Evolutionary conservation across 805 yeast species (phyloP).

Genomic region (Saccharomycopsis olivae): DNA sequence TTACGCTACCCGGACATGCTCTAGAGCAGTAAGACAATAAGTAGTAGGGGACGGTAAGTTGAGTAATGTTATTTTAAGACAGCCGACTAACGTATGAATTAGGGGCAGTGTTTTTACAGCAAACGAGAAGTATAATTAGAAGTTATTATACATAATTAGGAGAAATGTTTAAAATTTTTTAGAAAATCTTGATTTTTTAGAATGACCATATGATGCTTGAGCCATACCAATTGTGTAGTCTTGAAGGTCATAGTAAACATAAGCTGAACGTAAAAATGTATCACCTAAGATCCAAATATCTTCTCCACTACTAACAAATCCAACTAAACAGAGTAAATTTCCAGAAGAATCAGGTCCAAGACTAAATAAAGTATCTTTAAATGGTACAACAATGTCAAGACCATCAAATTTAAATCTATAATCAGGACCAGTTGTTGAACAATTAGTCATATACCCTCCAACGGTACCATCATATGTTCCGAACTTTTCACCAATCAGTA

Average conservation of each 20-base stretch:
- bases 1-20: too few relatives aligned
- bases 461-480: slow-evolving; percentile 27
- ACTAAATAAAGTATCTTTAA: slow-evolving; percentile 24
- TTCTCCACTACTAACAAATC: slow-evolving; percentile 1
- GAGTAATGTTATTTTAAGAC: too few relatives aligned
- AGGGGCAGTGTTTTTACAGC: too few relatives aligned
- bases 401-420: slow-evolving; percentile 50
- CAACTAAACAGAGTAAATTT: slow-evolving; percentile 4
- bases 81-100: too few relatives aligned
- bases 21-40: too few relatives aligned
- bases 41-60: too few relatives aligned
- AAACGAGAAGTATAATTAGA: too few relatives aligned
- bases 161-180: too few relatives aligned
- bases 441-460: slow-evolving; percentile 39
- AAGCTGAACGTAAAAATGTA: slow-evolving; percentile 10
- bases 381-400: slow-evolving; percentile 39
- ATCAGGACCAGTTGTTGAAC: slow-evolving; percentile 29
- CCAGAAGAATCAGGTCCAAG: neutral
- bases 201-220: too few relatives aligned
- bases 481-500: slow-evolving; percentile 12
- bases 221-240: too few relatives aligned
- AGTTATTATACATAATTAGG: too few relatives aligned
- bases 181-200: too few relatives aligned
- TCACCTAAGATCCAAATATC: slow-evolving; percentile 8
- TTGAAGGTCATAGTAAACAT: slow-evolving; percentile 8